Conservation (phyloP, 257 asterid genomes). For the Solanum rostratum region DNA sequence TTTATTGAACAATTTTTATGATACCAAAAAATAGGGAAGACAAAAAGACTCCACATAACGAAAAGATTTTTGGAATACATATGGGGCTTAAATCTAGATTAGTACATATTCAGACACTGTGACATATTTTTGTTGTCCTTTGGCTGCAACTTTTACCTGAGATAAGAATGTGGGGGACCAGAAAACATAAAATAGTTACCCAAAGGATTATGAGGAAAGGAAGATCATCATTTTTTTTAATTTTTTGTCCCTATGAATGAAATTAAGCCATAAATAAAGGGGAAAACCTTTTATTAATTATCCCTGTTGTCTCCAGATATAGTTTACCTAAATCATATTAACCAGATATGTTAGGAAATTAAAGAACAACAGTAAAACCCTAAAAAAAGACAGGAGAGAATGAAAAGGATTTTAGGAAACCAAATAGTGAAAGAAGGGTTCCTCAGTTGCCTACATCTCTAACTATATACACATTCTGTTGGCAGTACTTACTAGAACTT, state of each 20-base stretch:
- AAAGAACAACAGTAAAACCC: background rate
- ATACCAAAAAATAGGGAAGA: background rate
- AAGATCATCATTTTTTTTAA: background rate
- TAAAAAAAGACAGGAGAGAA: background rate
- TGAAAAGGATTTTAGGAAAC: too few relatives aligned
- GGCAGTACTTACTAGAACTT: slow-evolving; percentile 3
- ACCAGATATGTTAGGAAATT: background rate
- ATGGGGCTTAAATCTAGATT: background rate
- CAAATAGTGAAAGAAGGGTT: background rate
- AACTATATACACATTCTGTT: background rate
- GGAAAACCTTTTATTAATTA: background rate
- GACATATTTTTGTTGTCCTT: background rate
- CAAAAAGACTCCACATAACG: background rate
- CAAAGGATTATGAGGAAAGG: background rate
- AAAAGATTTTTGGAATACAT: background rate
- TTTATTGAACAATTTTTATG: background rate
- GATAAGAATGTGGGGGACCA: background rate
- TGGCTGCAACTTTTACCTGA: background rate
- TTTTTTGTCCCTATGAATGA: background rate
- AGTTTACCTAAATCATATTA: background rate
- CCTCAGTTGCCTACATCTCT: background rate
- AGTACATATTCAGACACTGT: background rate
- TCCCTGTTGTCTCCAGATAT: background rate
- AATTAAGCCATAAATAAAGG: background rate
- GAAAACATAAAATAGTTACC: background rate